Evolutionary conservation across 495 filamentous ascomycete species (phyloP).

Genomic region (Lepraria neglecta): DNA sequence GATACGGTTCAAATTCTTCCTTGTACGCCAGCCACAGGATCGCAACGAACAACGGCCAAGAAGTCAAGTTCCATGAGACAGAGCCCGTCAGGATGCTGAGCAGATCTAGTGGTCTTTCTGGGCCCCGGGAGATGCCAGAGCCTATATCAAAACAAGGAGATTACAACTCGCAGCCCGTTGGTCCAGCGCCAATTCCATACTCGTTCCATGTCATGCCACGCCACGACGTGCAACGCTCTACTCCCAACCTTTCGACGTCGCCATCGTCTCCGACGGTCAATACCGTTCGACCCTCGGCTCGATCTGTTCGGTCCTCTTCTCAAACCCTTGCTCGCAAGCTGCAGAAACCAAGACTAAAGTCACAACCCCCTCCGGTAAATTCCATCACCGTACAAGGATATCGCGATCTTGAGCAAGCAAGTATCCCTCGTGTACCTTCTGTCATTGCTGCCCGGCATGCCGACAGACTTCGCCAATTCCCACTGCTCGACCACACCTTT

Average conservation of each 20-base stretch:
- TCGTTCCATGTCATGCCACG: background rate
- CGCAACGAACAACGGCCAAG: background rate
- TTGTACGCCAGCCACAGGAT: background rate
- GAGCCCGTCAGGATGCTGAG: background rate
- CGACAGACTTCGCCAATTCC: conserved; percentile 23
- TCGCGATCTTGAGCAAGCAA: conserved; percentile 9
- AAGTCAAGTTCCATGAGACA: background rate
- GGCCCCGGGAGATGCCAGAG: background rate
- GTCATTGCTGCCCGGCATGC: conserved; percentile 26
- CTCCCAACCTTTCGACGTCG: background rate
- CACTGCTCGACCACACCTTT: conserved; percentile 27
- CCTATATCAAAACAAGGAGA: background rate
- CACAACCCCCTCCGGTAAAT: conserved; percentile 20
- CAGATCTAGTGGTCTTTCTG: background rate
- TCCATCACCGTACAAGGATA: conserved; percentile 16
- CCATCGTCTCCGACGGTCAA: conserved; percentile 7
- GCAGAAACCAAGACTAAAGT: conserved; percentile 23
- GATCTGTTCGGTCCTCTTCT: conserved; percentile 9
- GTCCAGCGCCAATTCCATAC: background rate
- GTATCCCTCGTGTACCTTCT: conserved; percentile 28
- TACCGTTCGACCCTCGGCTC: conserved; percentile 8
- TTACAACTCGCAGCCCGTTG: background rate
- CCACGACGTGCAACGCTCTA: background rate
- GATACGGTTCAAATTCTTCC: conserved; percentile 21
- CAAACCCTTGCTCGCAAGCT: conserved; percentile 18